A percentile compares a stretch with the other conserved stretches of the same genome.
Conservation (phyloP, 225 moss, liverwort and hornwort species). For the Rhytidiadelphus loreus region DNA sequence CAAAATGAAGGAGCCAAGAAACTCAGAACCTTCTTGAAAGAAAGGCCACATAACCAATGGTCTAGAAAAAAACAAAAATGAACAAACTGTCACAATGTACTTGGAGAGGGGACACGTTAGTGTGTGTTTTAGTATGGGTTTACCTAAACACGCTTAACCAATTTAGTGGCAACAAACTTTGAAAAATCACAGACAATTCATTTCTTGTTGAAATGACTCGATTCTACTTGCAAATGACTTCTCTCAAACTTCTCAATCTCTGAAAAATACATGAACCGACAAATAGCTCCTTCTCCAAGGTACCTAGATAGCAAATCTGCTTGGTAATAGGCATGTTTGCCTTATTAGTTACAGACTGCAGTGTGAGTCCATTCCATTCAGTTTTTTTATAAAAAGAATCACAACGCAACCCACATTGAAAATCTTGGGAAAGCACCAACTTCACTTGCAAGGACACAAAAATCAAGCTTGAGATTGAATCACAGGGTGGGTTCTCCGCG, state of each 20-base stretch:
- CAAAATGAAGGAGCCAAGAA: no score
- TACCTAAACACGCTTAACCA: rapidly evolving
- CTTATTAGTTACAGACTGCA: not conserved
- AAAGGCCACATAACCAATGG: no score
- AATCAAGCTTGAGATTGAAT: not conserved
- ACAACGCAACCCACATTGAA: not conserved
- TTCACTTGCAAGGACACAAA: not conserved
- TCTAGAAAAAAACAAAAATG: no score
- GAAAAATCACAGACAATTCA: not conserved
- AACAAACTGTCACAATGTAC: not conserved
- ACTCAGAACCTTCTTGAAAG: no score
- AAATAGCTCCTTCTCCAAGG: not conserved
- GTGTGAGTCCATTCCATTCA: not conserved
- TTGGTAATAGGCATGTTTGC: not conserved
- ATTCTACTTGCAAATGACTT: not conserved
- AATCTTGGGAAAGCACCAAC: not conserved
- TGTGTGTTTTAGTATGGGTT: not conserved
- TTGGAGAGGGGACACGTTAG: rapidly evolving
- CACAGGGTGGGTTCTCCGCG: not conserved
- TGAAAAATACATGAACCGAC: not conserved
- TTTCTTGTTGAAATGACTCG: not conserved
- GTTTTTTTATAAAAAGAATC: not conserved
- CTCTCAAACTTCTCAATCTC: not conserved
- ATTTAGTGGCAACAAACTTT: not conserved
- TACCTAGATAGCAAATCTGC: not conserved